Evolutionary conservation across 2,329 filamentous ascomycete genomes (phyloP).

Genomic region (Aureobasidium sp.): DNA sequence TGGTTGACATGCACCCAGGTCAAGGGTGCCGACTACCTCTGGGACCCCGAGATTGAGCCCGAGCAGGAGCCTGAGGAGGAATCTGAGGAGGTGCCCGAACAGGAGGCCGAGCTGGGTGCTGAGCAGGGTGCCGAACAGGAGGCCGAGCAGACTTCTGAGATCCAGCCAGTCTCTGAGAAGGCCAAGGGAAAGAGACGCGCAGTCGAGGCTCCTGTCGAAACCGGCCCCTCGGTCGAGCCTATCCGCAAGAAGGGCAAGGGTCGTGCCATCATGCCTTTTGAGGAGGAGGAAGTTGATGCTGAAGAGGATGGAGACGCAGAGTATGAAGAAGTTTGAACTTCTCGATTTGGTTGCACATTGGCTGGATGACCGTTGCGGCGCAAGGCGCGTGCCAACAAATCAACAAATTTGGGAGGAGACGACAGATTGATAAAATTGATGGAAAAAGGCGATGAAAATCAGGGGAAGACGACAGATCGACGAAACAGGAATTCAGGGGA

Average conservation of each 20-base stretch:
- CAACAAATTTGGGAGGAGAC: neutral
- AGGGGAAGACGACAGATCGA: neutral
- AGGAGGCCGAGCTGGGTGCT: neutral
- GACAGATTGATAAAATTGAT: neutral
- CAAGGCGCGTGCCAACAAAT: neutral
- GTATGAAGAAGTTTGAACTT: neutral
- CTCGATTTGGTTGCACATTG: neutral
- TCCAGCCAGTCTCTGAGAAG: neutral
- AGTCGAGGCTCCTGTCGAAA: neutral
- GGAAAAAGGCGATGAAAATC: neutral
- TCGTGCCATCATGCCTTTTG: neutral
- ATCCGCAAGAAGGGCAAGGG: neutral
- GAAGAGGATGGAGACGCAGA: neutral
- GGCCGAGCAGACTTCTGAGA: too few species aligned
- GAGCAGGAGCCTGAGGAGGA: neutral
- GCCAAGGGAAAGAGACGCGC: neutral
- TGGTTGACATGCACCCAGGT: slow-evolving; percentile 40
- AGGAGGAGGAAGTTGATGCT: neutral
- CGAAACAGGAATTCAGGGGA: neutral
- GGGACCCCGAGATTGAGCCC: slow-evolving; percentile 3
- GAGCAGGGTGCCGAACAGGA: too few species aligned
- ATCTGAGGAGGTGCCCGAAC: neutral
- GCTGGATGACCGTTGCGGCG: neutral
- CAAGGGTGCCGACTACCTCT: slow-evolving; percentile 17
- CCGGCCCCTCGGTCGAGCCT: neutral